Evolutionary conservation across 139 green algal genomes (phyloP).

Genomic region (Chlamydomonas eustigma): DNA sequence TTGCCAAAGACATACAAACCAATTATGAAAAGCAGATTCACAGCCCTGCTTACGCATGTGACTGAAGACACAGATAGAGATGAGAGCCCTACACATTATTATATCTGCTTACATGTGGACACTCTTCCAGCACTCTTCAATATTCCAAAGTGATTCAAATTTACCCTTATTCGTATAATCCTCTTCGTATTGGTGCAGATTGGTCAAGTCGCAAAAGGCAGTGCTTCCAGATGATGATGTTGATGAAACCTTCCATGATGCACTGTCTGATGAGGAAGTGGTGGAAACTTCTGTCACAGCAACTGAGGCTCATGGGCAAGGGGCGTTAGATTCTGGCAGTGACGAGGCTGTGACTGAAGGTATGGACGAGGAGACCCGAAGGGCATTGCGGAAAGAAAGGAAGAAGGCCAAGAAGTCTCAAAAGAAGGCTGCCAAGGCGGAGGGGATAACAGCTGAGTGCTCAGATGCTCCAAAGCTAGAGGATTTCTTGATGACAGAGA

Average conservation of each 20-base stretch:
- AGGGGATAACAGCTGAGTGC: not conserved
- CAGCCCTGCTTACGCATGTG: no score
- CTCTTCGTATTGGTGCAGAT: no score
- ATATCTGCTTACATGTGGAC: no score
- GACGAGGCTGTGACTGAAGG: not conserved
- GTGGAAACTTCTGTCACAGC: not conserved
- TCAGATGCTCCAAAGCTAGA: no score
- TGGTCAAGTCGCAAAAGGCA: not conserved
- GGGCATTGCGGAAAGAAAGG: not conserved
- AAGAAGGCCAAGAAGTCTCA: not conserved
- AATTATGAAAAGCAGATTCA: no score
- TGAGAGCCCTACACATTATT: no score
- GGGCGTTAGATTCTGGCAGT: not conserved
- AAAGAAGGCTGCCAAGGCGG: constrained; percentile 6
- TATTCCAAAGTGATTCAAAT: no score
- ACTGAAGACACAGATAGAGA: no score
- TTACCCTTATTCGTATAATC: no score
- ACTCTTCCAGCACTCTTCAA: no score
- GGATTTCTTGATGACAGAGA: no score
- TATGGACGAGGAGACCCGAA: not conserved
- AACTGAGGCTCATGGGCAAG: not conserved
- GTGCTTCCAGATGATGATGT: not conserved
- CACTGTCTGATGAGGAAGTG: not conserved
- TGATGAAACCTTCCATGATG: constrained; percentile 1
- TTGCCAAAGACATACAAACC: no score